Evolutionary conservation across 257 asterid genomes (phyloP), one percentile per base, ranked within the genome.

Genomic region (Sherardia arvensis): DNA sequence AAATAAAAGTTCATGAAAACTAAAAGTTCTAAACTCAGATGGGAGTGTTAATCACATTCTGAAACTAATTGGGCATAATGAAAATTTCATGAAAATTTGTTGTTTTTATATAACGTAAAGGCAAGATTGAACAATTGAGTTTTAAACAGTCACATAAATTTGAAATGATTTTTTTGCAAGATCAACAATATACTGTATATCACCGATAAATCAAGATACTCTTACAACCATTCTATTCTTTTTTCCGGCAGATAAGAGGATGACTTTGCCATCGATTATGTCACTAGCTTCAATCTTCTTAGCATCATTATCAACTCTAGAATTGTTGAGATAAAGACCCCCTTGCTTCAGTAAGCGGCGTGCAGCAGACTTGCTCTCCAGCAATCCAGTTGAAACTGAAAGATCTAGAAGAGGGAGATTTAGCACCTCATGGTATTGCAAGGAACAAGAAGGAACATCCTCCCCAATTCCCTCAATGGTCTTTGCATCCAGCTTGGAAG

Each of bases 221-320:
- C 96, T 86, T 70, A 91, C 94, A 59, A 91, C 78, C 95, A 91
- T 84, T 81, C 85, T 91, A 68, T 85, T 91, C 88, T 91, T 91
- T 88, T 88, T 91, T 74, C 98, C 98, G 0, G 96, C 94, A 18
- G 98, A 86, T 61, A 91, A 67, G 77, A 91, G 95, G 25, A 91
- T 70, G 65, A 88, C 80, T 65, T 79, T 88, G 8, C 93, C 92
- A 65, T 83, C 96, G 18, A 91, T 76, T 68, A 91, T 85, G 74
- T 91, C 96, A 71, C 68, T 78, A 23, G 73, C 71, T 77, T 91
- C 96, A 62, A 88, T 83, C 81, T 68, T 91, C 82, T 85, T 88
- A 20, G 74, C 86, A 74, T 91, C 98, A 26, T 81, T 79, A 54
- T 91, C 95, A 68, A 91, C 69, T 79, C 85, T 83, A 45, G 30